Conservation (phyloP, 345 rosid genomes). For the Mercurialis annua region DNA sequence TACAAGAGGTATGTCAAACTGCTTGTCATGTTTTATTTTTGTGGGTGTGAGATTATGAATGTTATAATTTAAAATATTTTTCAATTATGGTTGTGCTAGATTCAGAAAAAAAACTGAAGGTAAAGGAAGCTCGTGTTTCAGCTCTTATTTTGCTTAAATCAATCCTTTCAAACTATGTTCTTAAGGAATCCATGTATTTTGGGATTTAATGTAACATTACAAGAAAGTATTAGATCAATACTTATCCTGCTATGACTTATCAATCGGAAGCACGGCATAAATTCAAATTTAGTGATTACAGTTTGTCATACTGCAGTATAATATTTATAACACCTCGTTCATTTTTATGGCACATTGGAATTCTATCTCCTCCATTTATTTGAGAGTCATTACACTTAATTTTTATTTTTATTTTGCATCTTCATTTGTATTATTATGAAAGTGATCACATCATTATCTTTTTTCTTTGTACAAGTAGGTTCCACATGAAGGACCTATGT, state of each 20-base stretch:
- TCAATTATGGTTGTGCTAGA: conserved; percentile 4
- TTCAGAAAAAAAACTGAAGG: not conserved
- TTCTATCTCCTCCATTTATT: no score
- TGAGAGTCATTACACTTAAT: not conserved
- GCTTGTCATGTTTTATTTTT: not conserved
- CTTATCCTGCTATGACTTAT: not conserved
- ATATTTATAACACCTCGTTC: not conserved
- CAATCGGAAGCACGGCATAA: not conserved
- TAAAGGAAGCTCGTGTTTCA: not conserved
- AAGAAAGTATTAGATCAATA: not conserved
- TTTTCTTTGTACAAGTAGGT: conserved; percentile 45
- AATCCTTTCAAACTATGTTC: not conserved
- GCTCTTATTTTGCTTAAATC: not conserved
- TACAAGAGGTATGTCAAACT: conserved; percentile 60
- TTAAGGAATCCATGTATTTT: not conserved
- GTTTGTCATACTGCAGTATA: not conserved
- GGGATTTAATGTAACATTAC: not conserved
- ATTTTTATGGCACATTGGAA: no score
- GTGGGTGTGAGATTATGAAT: not conserved
- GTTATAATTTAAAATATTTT: not conserved
- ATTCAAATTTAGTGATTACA: not conserved
- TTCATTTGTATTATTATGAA: not conserved
- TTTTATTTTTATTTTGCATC: not conserved
- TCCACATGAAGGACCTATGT: conserved; percentile 99
- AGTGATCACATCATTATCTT: not conserved